These are phyloP conservation scores for Paraphoma chrysanthemicola DNA, from an alignment of 2,329 filamentous ascomycete genomes.

Conservation along the genomic window DNA sequence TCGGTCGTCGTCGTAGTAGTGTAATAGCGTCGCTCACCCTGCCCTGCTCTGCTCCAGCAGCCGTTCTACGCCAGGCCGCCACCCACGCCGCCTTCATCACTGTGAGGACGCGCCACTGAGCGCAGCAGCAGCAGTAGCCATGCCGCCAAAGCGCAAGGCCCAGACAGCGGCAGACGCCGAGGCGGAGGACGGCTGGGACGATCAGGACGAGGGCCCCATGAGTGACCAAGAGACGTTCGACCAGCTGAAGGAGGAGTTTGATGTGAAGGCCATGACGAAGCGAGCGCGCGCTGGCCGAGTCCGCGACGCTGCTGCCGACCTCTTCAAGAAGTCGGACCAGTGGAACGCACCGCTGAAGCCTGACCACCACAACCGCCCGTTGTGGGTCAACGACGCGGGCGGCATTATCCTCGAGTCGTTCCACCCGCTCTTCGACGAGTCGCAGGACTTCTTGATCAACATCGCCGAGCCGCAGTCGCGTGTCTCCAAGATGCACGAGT, in stretches of 20 bases:
- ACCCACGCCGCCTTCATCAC: conserved; percentile 1
- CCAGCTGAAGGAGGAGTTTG: conserved; percentile 51
- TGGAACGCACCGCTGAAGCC: conserved; percentile 82
- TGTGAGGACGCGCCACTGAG: conserved; percentile 21
- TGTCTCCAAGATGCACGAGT: conserved; percentile 91
- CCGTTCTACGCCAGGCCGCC: not conserved
- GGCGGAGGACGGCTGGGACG: conserved; percentile 63
- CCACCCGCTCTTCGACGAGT: conserved; percentile 82
- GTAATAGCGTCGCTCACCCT: too few relatives aligned
- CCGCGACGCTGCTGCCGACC: conserved; percentile 61
- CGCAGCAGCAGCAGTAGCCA: conserved; percentile 16
- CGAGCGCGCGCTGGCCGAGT: conserved; percentile 28
- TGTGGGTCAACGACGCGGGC: conserved; percentile 91
- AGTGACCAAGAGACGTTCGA: conserved; percentile 57
- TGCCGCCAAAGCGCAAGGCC: conserved; percentile 58
- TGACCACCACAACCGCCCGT: conserved; percentile 85
- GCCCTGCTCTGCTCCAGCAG: not conserved
- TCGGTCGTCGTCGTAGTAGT: too few relatives aligned
- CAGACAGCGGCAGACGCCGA: conserved; percentile 38
- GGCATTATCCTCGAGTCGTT: conserved; percentile 95
- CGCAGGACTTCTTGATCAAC: conserved; percentile 93
- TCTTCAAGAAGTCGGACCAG: conserved; percentile 74
- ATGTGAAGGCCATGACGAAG: conserved; percentile 44
- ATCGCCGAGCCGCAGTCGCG: conserved; percentile 93
- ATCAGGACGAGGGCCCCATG: conserved; percentile 56